These are phyloP conservation scores for Trichosporon coremiiforme DNA, from an alignment of 1,284 basidiomycete species.

Conservation along the genomic window DNA sequence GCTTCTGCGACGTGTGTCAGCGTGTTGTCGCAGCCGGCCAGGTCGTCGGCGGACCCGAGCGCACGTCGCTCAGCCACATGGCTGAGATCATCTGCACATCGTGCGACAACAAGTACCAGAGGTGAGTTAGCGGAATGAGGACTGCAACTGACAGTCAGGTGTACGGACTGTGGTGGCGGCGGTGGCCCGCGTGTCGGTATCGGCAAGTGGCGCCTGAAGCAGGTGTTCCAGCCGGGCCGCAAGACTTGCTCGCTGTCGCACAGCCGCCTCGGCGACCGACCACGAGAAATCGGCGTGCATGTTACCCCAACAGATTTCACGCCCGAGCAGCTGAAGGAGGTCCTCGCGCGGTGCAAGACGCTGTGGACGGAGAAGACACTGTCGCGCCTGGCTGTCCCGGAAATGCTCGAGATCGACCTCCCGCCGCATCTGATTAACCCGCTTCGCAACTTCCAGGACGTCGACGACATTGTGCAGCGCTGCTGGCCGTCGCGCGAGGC, in stretches of 20 bases:
- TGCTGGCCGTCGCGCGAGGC: conserved; percentile 54
- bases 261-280: conserved; percentile 52
- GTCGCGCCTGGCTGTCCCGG: conserved; percentile 54
- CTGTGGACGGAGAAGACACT: conserved; percentile 56
- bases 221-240: conserved; percentile 57
- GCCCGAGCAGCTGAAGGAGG: conserved; percentile 52
- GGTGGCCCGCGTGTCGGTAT: conserved; percentile 55
- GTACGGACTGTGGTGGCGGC: conserved; percentile 52
- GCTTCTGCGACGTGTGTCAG: conserved; percentile 55
- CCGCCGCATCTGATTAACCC: conserved; percentile 46
- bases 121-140: conserved; percentile 32
- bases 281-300: conserved; percentile 52
- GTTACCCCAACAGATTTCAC: conserved; percentile 52
- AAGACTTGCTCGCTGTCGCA: conserved; percentile 58
- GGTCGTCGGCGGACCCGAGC: conserved; percentile 42
- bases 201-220: conserved; percentile 59
- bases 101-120: conserved; percentile 53
- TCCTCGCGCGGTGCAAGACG: conserved; percentile 49
- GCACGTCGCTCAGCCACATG: conserved; percentile 39
- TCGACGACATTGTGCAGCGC: conserved; percentile 50
- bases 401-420: conserved; percentile 54
- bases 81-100: conserved; percentile 47
- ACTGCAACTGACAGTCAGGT: conserved; percentile 27
- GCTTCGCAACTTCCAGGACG: conserved; percentile 46
- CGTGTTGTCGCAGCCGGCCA: conserved; percentile 46